Percentiles rank a stretch among this genome's conserved stretches.
Evolutionary conservation across 768 basidiomycete genomes (phyloP).

Genomic region (Calvatia gigantea): DNA sequence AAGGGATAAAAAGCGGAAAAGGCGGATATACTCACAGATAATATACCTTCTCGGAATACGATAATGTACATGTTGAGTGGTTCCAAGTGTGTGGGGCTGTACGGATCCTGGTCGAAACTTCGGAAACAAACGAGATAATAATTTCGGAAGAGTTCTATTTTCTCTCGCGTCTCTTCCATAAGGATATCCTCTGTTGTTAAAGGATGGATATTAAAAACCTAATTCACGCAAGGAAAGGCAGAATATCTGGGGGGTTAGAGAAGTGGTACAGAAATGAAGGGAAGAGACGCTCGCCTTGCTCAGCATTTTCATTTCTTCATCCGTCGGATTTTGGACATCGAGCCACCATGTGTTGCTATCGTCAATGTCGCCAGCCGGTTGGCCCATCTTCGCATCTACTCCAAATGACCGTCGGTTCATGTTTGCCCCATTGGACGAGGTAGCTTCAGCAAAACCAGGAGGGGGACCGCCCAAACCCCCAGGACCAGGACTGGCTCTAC

Average conservation of each 20-base stretch:
- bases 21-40: slow-evolving; percentile 63
- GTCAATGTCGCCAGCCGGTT: slow-evolving; percentile 28
- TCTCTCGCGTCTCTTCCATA: slow-evolving; percentile 99
- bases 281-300: slow-evolving; percentile 63
- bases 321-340: slow-evolving; percentile 89
- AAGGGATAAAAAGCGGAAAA: neutral
- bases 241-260: neutral
- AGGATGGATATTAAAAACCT: slow-evolving; percentile 98
- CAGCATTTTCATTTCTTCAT: slow-evolving; percentile 97
- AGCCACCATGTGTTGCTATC: slow-evolving; percentile 96
- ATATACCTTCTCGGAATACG: slow-evolving; percentile 94
- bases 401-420: slow-evolving; percentile 6
- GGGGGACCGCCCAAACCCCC: neutral
- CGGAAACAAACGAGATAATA: slow-evolving; percentile 99
- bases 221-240: neutral
- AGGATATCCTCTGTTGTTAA: slow-evolving; percentile 98
- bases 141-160: slow-evolving; percentile 98
- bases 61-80: slow-evolving; percentile 99
- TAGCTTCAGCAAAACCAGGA: slow-evolving; percentile 4
- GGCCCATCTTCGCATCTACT: slow-evolving; percentile 14
- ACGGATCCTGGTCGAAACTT: slow-evolving; percentile 97
- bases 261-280: neutral
- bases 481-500: slow-evolving; percentile 1
- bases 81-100: slow-evolving; percentile 95
- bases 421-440: neutral